Evolutionary conservation across 163 green algal genomes (phyloP), one percentile per base, ranked within the genome.

Genomic region (Chlorella variabilis): DNA sequence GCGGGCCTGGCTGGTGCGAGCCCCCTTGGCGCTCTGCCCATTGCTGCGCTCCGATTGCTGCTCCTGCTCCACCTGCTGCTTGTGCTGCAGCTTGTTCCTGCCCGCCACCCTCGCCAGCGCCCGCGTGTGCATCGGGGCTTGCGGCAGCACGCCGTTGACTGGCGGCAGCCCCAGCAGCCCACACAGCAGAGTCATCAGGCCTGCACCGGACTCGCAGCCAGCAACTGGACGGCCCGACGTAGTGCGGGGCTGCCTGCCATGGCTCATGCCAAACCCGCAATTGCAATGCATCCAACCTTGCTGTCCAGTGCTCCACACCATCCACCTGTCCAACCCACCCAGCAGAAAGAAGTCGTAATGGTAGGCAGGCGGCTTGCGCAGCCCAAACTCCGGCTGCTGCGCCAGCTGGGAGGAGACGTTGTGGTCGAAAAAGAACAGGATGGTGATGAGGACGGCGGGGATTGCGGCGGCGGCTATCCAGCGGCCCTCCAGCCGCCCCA

Each of bases 381-480:
- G 89, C 71, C 91, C 87, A 68, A 96, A 96, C 75, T 96, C 91
- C 13, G 11, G 5, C 54, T 78, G 80, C 82, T 97, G 93, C 0
- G 94, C 93, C 75, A 98, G 71, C 86, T 94, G 91, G 8, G 86
- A 85, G n/a, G 83, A 92, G 3, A 98, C 92, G 71, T 88, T 95
- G 86, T 97, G 93, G 87, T 98, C 94, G 82, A 98, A 98, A 83
- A 91, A 98, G 76, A 96, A 97, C 4, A 98, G 89, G 4, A 95
- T 78, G 0, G 94, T 81, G 68, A 97, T 96, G 71, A 98, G 89
- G 3, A 90, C n/a, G 4, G 87, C 95, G 2, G 95, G 95, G 27
- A 98, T 85, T 29, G 94, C 61, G 11, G 96, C 93, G 11, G 84
- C 93, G 3, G 81, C 92, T 27, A 98, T 92, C 77, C 93, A 91